phyloP scores from a whole-genome alignment of 2,329 filamentous ascomycete genomes.

The Arthroderma sp. region DNA sequence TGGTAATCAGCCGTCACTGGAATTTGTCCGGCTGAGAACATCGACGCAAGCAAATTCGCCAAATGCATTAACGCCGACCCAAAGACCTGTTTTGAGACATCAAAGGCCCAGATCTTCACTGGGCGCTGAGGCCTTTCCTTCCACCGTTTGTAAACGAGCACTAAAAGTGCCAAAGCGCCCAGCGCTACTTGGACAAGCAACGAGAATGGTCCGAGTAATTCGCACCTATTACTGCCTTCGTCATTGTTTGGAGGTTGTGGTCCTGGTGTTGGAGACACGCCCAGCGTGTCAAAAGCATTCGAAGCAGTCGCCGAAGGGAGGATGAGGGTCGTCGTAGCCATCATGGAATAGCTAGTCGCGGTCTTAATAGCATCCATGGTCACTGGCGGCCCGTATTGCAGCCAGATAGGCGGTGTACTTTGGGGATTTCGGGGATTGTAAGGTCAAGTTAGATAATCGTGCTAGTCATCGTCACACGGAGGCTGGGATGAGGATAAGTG shows the following conservation, averaged over 20 bases:
- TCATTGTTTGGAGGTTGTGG: slow-evolving; percentile 16
- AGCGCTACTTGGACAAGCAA: slow-evolving; percentile 79
- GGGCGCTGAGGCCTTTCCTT: slow-evolving; percentile 82
- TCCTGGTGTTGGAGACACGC: slow-evolving; percentile 3
- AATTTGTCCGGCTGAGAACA: slow-evolving; percentile 81
- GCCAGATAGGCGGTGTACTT: too few relatives aligned
- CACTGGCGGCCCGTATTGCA: too few relatives aligned
- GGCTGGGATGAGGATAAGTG: too few relatives aligned
- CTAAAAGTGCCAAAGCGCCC: slow-evolving; percentile 67
- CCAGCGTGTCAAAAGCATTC: not conserved
- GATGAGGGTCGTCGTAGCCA: too few relatives aligned
- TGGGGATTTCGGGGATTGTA: too few relatives aligned
- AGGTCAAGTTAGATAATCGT: too few relatives aligned
- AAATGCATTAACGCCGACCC: slow-evolving; percentile 83
- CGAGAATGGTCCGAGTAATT: slow-evolving; percentile 79
- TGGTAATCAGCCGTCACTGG: slow-evolving; percentile 39
- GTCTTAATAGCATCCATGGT: too few relatives aligned
- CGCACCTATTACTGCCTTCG: slow-evolving; percentile 60
- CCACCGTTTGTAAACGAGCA: slow-evolving; percentile 87
- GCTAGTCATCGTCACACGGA: too few relatives aligned
- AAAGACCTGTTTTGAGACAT: slow-evolving; percentile 93
- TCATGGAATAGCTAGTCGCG: too few relatives aligned
- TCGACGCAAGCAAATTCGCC: slow-evolving; percentile 89
- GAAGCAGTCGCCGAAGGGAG: too few relatives aligned
- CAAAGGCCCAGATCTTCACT: slow-evolving; percentile 94